Evolutionary conservation across 345 rosid genomes (phyloP).

Genomic region (Eutrema japonicum): DNA sequence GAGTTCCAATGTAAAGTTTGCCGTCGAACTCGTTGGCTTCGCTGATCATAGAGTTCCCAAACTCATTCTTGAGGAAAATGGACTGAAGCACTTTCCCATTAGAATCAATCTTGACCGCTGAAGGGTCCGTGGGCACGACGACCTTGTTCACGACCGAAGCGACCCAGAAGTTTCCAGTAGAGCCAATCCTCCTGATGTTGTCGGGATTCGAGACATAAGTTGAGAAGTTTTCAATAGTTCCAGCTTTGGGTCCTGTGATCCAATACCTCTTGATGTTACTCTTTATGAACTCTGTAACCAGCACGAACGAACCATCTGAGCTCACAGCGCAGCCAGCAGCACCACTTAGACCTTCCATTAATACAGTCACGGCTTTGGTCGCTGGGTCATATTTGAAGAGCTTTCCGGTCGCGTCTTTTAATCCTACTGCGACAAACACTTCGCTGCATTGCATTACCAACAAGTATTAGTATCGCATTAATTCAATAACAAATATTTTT

Average conservation of each 20-base stretch:
- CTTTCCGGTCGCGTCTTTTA: conserved; percentile 37
- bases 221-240: conserved; percentile 39
- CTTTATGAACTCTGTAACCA: conserved; percentile 40
- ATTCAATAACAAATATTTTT: too few species aligned
- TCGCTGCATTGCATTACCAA: conserved; percentile 34
- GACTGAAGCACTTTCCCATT: conserved; percentile 40
- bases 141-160: conserved; percentile 40
- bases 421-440: conserved; percentile 37
- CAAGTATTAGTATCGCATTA: not conserved
- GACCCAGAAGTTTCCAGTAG: conserved; percentile 42
- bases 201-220: conserved; percentile 36
- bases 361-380: conserved; percentile 35
- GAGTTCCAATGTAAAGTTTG: conserved; percentile 39
- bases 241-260: conserved; percentile 44
- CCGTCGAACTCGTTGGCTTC: conserved; percentile 43
- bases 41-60: conserved; percentile 43
- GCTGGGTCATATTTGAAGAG: conserved; percentile 46
- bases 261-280: conserved; percentile 44
- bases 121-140: conserved; percentile 34
- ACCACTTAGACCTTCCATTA: conserved; percentile 40
- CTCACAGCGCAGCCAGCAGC: conserved; percentile 45
- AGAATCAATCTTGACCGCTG: conserved; percentile 37
- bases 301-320: conserved; percentile 43
- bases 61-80: conserved; percentile 35
- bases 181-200: conserved; percentile 42